Conservation (phyloP, 306 rosid species). For the Vigna mungo region DNA sequence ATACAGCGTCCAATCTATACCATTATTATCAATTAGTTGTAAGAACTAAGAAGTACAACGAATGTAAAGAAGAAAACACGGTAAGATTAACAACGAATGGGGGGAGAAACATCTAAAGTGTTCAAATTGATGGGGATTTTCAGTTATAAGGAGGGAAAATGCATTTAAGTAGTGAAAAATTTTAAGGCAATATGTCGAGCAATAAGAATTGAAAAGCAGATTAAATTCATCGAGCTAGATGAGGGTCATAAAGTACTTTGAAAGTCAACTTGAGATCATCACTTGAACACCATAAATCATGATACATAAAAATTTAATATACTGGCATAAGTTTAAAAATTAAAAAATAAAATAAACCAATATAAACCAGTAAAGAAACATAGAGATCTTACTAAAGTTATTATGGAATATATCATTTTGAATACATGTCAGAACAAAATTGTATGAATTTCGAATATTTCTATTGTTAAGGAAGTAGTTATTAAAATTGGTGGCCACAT, state of each 20-base stretch:
- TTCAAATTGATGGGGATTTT: neutral
- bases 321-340: neutral
- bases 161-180: neutral
- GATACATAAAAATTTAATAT: constrained; percentile 25
- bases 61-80: neutral
- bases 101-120: constrained; percentile 1
- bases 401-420: neutral
- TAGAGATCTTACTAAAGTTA: neutral
- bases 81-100: neutral
- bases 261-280: neutral
- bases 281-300: neutral
- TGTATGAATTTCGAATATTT: neutral
- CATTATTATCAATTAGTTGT: constrained; percentile 31
- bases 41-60: constrained; percentile 11
- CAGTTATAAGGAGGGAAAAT: neutral
- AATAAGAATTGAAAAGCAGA: constrained; percentile 27
- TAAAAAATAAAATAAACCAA: neutral
- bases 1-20: constrained; percentile 71
- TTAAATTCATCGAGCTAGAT: constrained; percentile 8
- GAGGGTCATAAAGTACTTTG: neutral
- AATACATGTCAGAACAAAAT: constrained; percentile 4
- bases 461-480: neutral
- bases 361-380: neutral
- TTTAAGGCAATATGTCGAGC: neutral
- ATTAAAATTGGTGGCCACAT: neutral